Evolutionary conservation across 345 rosid species (phyloP), one percentile per base, ranked within the genome.

Genomic region (Cardamine occulta): DNA sequence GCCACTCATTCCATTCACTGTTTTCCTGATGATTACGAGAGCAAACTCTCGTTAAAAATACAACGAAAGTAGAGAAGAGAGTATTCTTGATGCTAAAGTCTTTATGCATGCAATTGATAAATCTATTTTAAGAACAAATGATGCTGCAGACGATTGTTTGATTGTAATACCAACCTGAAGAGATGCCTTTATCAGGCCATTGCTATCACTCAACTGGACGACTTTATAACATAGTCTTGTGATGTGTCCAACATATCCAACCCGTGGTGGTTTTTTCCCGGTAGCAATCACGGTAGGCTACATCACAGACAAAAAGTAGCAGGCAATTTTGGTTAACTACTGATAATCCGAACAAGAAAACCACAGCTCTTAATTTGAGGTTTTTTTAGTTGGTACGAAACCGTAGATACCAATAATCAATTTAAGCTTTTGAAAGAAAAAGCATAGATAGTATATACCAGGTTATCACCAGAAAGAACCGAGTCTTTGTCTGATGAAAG

Each of bases 231-330:
- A 85, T 73, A 96, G 85, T 70, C 94, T 80, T 12, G 96, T 96
- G 61, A 91, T 85, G 72, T 92, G 99, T 49, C 99, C 99, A 56
- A 92, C 82, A 81, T 93, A 88, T 74, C 99, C 99, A 15, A 73
- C 91, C 18, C 94, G 80, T 17, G 98, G 98, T 32, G 88, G 85
- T 80, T 58, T 73, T 85, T 89, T 95, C 65, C 91, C 96, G 54
- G 86, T 62, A 34, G 94, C 84, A 74, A 86, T 90, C 64, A 89
- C 34, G 31, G 94, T 95, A 63, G 93, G 99, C 98, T 89, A 85
- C 85, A 82, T 5, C 68, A 73, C 68, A 80, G 65, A 24, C 72
- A 26, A 74, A 62, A 54, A 14, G 39, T 39, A 40, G 57, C 21
- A 73, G 26, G n/a, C 28, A 32, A 10, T 51, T 68, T 39, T 53